Percentiles rank a stretch among this genome's conserved stretches.
These are phyloP conservation scores for Beauveria rudraprayagi DNA, from an alignment of 2,329 filamentous ascomycete species.

Conservation along the genomic window DNA sequence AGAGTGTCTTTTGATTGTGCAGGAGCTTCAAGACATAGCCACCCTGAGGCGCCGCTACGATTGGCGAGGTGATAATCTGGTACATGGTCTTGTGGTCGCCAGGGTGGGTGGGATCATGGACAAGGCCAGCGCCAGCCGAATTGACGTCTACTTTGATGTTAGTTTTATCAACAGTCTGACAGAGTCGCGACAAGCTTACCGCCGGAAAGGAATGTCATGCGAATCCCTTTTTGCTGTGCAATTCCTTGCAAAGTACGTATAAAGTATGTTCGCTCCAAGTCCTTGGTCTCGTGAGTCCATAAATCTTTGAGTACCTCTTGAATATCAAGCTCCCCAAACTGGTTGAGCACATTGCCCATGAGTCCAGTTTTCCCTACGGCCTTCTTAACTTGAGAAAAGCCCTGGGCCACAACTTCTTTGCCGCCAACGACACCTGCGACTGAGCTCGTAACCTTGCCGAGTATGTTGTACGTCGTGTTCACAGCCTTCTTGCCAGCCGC, in stretches of 20 bases:
- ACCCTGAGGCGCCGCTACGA: slow-evolving; percentile 81
- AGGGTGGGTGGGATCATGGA: slow-evolving; percentile 88
- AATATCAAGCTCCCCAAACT: slow-evolving; percentile 92
- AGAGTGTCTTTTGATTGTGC: slow-evolving; percentile 90
- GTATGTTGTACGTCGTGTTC: slow-evolving; percentile 90
- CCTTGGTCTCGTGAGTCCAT: slow-evolving; percentile 98
- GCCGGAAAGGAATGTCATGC: slow-evolving; percentile 95
- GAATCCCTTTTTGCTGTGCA: slow-evolving; percentile 85
- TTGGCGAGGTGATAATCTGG: slow-evolving; percentile 86
- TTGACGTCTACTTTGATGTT: slow-evolving; percentile 57
- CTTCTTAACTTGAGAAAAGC: slow-evolving; percentile 92
- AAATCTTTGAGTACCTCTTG: slow-evolving; percentile 91
- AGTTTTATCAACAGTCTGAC: background rate
- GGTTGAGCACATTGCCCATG: slow-evolving; percentile 92
- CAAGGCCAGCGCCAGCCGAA: slow-evolving; percentile 80
- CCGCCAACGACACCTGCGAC: slow-evolving; percentile 93
- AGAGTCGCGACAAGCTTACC: slow-evolving; percentile 37
- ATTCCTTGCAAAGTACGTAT: slow-evolving; percentile 95
- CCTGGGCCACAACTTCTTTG: slow-evolving; percentile 84
- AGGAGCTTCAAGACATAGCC: slow-evolving; percentile 86
- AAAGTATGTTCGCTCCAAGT: slow-evolving; percentile 91
- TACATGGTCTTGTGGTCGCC: slow-evolving; percentile 99
- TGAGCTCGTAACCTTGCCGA: slow-evolving; percentile 90
- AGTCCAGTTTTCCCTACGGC: slow-evolving; percentile 91
- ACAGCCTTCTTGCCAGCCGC: slow-evolving; percentile 94